Evolutionary conservation across 371 early-diverging fungal species (phyloP), one percentile per base, ranked within the genome.

Genomic region (Polyrhizophydium stewartii): DNA sequence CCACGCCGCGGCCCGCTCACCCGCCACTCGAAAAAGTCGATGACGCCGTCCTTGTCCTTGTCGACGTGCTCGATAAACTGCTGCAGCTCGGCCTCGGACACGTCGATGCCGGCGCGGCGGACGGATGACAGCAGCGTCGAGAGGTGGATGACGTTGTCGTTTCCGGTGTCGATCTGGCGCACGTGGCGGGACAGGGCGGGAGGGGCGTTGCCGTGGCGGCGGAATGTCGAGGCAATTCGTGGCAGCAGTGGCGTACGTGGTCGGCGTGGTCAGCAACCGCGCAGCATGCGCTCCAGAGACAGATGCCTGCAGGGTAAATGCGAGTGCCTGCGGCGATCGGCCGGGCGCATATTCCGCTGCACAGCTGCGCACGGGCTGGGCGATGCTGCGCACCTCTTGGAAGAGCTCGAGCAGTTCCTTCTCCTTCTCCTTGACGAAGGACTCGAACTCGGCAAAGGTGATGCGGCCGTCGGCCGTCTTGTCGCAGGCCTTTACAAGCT

Each of bases 11-110:
- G n/a, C n/a, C n/a, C n/a, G n/a, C n/a, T n/a, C n/a, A 63, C 64
- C 32, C 68, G 43, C 88, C 88, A 90, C 55, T 89, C 89, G 55
- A 80, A 76, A 68, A 81, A 89, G 68, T 87, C 86, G 40, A 89
- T 87, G 32, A 76, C 81, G 33, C 90, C 90, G 70, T 87, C 82
- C 77, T 32, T 22, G 19, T 65, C 52, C 47, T 70, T 78, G 66
- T 89, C 91, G 72, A 91, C 82, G 43, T 74, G 77, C 27, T 77
- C 76, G 37, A 89, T 79, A 62, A 91, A 88, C 30, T 75, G 72
- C n/a, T 72, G 66, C 22, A 91, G 64, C 57, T 89, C 89, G 10
- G 79, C 72, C 32, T 87, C 79, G 0, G 82, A 79, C 21, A 87
- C 77, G 25, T 77, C 73, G 49, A 90, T 86, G 3, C 73, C 83